Evolutionary conservation across 1,284 basidiomycete genomes (phyloP), one percentile per base, ranked within the genome.

Genomic region (Chalciporus sp.): DNA sequence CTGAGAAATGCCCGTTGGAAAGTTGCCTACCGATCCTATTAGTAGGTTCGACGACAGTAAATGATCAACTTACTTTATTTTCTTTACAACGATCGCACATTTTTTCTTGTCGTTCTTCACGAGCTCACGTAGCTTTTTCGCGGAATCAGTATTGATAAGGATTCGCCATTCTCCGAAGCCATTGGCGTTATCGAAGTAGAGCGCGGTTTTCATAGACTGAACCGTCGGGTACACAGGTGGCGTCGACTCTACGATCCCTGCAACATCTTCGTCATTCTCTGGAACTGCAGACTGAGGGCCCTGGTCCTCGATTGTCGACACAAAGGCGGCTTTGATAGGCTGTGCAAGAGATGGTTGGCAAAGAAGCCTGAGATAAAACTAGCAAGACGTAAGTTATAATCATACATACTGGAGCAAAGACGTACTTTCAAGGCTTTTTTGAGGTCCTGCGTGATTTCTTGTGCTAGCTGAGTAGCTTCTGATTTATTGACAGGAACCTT

Each of bases 1-100:
- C 75, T 0, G 85, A 86, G 63, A 88, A 88, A 56, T 84, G 78
- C 0, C 86, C 86, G 7, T 80, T 78, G 0, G 85, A 88, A 3
- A 88, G 72, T 54, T 86, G 81, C 60, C 85, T 88, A 51, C 11
- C 31, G 37, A 17, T 23, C 37, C n/a, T 16, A 39, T 48, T 48
- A 58, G 56, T n/a, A 33, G 7, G 16, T 16, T 16, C 23, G 40
- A 49, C 23, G 45, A 42, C 9, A 26, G 9, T 39, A 29, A 53
- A 23, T 10, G 41, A 4, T 19, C 4, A 26, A 56, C 72, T 17
- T 50, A 83, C 84, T 74, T 79, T 60, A 87, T 84, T 62, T 86
- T 85, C 67, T 83, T 85, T 44, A 83, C 59, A 16, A 81, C 72
- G 42, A 79, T 81, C 12, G 62, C 61, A 56, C 81, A 82, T 27